These are phyloP conservation scores for Aspergillus pseudoviridinutans DNA, from an alignment of 2,329 filamentous ascomycete species.

Conservation along the genomic window DNA sequence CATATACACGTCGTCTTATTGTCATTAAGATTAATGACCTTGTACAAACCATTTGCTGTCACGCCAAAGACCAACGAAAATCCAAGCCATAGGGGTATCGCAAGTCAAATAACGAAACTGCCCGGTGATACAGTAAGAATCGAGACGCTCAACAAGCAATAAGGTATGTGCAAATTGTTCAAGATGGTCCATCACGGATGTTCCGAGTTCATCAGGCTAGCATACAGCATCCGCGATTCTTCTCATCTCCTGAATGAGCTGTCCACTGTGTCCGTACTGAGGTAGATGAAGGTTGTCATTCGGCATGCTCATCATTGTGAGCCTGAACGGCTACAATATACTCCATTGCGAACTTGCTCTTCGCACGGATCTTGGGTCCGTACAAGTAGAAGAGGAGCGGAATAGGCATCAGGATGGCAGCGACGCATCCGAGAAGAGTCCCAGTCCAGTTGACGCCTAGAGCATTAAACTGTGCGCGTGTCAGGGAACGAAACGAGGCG, in stretches of 20 bases:
- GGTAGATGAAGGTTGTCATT: background rate
- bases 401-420: constrained; percentile 28
- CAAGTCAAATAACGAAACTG: background rate
- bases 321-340: constrained; percentile 16
- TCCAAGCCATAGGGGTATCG: background rate
- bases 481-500: background rate
- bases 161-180: background rate
- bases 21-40: background rate
- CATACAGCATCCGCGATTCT: background rate
- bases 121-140: background rate
- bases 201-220: background rate
- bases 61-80: background rate
- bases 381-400: constrained; percentile 34
- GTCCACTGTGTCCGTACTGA: background rate
- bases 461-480: constrained; percentile 39
- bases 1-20: background rate
- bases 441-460: constrained; percentile 30
- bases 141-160: background rate
- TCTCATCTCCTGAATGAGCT: background rate
- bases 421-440: constrained; percentile 29
- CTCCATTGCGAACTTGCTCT: constrained; percentile 33
- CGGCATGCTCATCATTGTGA: constrained; percentile 6
- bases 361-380: constrained; percentile 29
- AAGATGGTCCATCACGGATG: background rate
- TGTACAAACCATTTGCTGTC: background rate